Base-by-base conservation (phyloP, 2,329 filamentous ascomycete genomes). In the Microcyclospora tardicrescens region DNA sequence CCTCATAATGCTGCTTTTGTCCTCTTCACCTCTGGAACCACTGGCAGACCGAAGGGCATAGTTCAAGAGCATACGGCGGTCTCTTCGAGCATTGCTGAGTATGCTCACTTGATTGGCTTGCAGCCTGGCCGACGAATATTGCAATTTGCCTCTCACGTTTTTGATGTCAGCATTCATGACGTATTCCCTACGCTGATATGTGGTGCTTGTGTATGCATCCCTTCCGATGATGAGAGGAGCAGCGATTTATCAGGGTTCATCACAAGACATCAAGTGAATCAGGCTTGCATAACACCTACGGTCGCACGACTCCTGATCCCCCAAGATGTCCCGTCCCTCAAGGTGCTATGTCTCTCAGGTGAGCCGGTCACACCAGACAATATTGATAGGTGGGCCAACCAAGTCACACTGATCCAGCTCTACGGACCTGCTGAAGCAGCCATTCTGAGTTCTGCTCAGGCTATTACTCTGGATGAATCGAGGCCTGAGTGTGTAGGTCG, bases 81-180 rank as follows among this genome's bases (percentile, higher is more conserved):
- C 28, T 30, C 10, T 30, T 30, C 28, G 28, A 30, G 28, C n/a
- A n/a, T n/a, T 10, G 10, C n/a, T 10, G n/a, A 30, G 10, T n/a
- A n/a, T 30, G 28, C 28, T 10, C 10, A 30, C 10, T 10, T 30
- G 10, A 30, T 30, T n/a, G 10, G n/a, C 10, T n/a, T 10, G 10
- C 10, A 30, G 10, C 10, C 10, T 10, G n/a, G 37, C 3, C 36
- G 28, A 9, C 35, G 42, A 11, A 33, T 16, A n/a, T 27, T 44
- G 11, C 42, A 44, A 31, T 44, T 44, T 16, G 42, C 42, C 12
- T 38, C 42, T 10, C 39, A 41, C 32, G 41, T 39, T 27, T 44
- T 44, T 28, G 42, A 44, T 27, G 39, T 36, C 34, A 41, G 42
- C 16, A 29, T 44, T 35, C 36, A 37, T 4, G 42, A 44, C 9